phyloP scores from a whole-genome alignment of 2,329 filamentous ascomycete species.

The Fusarium sp. region DNA sequence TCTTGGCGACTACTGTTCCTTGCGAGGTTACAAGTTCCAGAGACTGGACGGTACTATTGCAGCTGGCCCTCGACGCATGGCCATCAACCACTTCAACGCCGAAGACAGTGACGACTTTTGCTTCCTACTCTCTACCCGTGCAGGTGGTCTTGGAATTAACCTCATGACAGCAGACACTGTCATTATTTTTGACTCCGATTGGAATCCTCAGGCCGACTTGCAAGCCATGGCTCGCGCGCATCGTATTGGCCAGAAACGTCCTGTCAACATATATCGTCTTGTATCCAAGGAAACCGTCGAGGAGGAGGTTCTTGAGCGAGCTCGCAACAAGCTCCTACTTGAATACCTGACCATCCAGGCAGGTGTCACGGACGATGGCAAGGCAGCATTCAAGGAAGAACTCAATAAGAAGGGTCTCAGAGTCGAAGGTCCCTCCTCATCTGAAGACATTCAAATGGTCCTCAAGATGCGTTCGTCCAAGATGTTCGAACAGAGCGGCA shows the following conservation, averaged over 20 bases:
- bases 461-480: conserved; percentile 98
- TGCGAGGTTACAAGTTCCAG: conserved; percentile 95
- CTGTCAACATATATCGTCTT: conserved; percentile 94
- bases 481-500: conserved; percentile 98
- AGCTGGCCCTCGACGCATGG: conserved; percentile 86
- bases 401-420: conserved; percentile 81
- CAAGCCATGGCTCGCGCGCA: conserved; percentile 99
- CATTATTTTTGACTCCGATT: conserved; percentile 97
- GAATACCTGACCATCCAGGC: conserved; percentile 98
- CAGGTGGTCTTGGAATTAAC: conserved; percentile 98
- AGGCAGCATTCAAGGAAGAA: conserved; percentile 80
- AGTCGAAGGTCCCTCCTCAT: conserved; percentile 86
- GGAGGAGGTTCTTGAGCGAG: conserved; percentile 95
- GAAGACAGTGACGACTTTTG: conserved; percentile 95
- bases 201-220: conserved; percentile 98
- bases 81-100: conserved; percentile 99
- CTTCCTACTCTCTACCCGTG: conserved; percentile 93
- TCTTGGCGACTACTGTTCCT: conserved; percentile 90
- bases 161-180: conserved; percentile 99
- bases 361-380: conserved; percentile 95
- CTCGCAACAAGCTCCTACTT: conserved; percentile 95
- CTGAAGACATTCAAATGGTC: conserved; percentile 95
- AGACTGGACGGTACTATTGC: conserved; percentile 95
- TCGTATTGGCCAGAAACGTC: conserved; percentile 95
- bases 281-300: conserved; percentile 99